Evolutionary conservation across 805 yeast species (phyloP).

Genomic region (Yarrowia phangngaensis): DNA sequence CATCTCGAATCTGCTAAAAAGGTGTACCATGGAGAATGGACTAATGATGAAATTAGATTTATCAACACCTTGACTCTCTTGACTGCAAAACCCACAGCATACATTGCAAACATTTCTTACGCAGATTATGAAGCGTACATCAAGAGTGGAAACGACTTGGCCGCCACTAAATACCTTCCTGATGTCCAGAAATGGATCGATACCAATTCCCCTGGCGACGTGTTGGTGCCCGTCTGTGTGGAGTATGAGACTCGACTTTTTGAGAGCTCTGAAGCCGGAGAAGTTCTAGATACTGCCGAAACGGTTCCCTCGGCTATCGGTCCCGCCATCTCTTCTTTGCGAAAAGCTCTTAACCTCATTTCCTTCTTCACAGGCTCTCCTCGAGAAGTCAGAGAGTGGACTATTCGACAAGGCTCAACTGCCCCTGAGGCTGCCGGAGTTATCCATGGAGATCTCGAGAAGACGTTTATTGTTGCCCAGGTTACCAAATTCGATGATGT

Average conservation of each 20-base stretch:
- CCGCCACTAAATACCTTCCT: conserved; percentile 48
- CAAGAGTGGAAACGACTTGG: conserved; percentile 35
- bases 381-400: conserved; percentile 85
- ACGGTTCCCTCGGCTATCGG: conserved; percentile 39
- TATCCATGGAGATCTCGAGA: conserved; percentile 79
- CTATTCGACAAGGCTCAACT: conserved; percentile 64
- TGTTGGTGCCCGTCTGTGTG: conserved; percentile 68
- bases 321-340: conserved; percentile 62
- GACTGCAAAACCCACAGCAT: conserved; percentile 86
- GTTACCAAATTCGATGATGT: conserved; percentile 67
- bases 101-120: conserved; percentile 67
- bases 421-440: conserved; percentile 91
- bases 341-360: conserved; percentile 63
- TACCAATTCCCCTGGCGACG: conserved; percentile 61
- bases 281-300: conserved; percentile 34
- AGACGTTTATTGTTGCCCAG: conserved; percentile 75
- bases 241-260: conserved; percentile 61
- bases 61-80: conserved; percentile 68
- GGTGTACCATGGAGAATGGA: conserved; percentile 59
- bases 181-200: conserved; percentile 63
- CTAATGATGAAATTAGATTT: conserved; percentile 58
- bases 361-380: conserved; percentile 88
- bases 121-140: conserved; percentile 52
- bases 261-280: conserved; percentile 43
- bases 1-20: conserved; percentile 63